Evolutionary conservation across 2,329 filamentous ascomycete genomes (phyloP).

Genomic region (Aspergillus novofumigatus): DNA sequence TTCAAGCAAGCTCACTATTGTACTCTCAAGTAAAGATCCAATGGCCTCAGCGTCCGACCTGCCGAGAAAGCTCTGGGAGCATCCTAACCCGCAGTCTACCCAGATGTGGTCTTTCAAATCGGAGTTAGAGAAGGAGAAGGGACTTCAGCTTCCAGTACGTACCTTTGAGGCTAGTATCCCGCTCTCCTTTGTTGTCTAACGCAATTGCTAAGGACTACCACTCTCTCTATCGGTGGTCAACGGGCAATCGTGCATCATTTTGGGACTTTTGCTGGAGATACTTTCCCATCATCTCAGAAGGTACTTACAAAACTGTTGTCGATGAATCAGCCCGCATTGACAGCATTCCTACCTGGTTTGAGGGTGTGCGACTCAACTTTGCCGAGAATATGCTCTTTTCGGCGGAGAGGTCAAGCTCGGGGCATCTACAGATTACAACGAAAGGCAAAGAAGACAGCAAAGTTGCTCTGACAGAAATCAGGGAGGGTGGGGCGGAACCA

Average conservation of each 20-base stretch:
- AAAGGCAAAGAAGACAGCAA: constrained; percentile 65
- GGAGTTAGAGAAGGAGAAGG: constrained; percentile 55
- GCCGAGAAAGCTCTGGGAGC: constrained; percentile 66
- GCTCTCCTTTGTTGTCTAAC: neutral
- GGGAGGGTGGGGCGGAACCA: constrained; percentile 34
- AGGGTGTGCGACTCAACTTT: constrained; percentile 69
- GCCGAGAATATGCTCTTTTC: constrained; percentile 75
- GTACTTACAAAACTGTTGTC: constrained; percentile 57
- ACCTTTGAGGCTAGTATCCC: neutral
- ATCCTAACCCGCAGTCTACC: constrained; percentile 58
- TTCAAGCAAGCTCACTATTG: neutral
- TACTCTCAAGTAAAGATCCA: neutral
- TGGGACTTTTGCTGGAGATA: constrained; percentile 61
- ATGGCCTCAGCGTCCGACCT: constrained; percentile 15
- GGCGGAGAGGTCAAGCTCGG: constrained; percentile 30
- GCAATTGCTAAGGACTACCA: constrained; percentile 53
- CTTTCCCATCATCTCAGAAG: constrained; percentile 60
- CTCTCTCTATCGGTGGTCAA: constrained; percentile 68
- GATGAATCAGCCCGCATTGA: constrained; percentile 69
- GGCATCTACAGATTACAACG: constrained; percentile 47
- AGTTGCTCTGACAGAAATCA: constrained; percentile 65
- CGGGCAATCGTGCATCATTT: constrained; percentile 59
- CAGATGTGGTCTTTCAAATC: constrained; percentile 66
- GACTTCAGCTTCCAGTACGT: constrained; percentile 55
- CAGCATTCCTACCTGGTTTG: constrained; percentile 70